These are phyloP conservation scores for Emergomyces africanus DNA, from an alignment of 2,329 filamentous ascomycete genomes.

Conservation along the genomic window DNA sequence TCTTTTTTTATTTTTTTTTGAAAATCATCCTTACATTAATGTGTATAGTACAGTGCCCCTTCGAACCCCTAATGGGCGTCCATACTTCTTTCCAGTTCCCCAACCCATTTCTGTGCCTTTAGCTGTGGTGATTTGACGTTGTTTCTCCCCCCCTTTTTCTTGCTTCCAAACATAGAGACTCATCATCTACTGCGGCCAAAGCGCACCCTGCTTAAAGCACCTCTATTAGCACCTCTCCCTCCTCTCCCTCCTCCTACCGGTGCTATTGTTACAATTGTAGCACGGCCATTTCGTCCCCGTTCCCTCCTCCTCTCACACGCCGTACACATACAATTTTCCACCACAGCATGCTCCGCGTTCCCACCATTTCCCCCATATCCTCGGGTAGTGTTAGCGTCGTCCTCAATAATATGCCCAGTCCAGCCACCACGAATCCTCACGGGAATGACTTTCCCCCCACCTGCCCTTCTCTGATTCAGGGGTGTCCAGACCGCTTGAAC, in stretches of 20 bases:
- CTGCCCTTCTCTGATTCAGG: not conserved
- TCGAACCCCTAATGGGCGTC: not conserved
- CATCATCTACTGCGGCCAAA: no score
- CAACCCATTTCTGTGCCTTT: not conserved
- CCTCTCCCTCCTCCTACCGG: no score
- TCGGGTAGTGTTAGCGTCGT: no score
- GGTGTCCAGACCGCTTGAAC: not conserved
- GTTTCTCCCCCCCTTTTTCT: no score
- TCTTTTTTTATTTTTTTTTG: no score
- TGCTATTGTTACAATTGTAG: no score
- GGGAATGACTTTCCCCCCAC: not conserved
- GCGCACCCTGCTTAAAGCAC: no score
- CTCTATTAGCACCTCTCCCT: no score
- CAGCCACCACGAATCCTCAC: not conserved
- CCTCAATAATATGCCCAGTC: no score
- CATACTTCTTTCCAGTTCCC: not conserved
- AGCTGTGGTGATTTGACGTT: not conserved
- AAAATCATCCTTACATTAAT: not conserved
- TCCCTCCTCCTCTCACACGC: not conserved
- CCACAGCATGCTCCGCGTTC: not conserved
- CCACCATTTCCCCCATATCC: not conserved
- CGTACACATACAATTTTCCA: not conserved
- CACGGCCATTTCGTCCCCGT: not conserved
- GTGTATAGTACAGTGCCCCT: not conserved
- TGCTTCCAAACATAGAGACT: no score